A percentile compares a stretch with the other conserved stretches of the same genome.
phyloP scores from a whole-genome alignment of 768 basidiomycete species.

The Thelephora ganbajun region DNA sequence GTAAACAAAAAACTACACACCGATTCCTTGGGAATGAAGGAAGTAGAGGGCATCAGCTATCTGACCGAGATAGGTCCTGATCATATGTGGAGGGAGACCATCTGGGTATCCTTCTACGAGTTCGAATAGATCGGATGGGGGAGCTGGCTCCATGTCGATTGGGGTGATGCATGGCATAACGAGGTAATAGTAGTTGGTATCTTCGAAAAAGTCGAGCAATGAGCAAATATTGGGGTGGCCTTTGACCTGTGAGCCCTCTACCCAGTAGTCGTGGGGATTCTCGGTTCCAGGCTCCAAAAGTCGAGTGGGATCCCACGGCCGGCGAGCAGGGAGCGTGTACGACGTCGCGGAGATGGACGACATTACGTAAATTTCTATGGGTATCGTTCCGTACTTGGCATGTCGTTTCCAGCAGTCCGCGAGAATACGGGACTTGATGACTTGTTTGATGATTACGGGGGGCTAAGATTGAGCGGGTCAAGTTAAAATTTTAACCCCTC shows the following conservation, averaged over 20 bases:
- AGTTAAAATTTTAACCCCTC: conserved; percentile 6
- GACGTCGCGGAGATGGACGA: conserved; percentile 73
- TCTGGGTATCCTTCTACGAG: conserved; percentile 81
- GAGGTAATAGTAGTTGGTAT: conserved; percentile 90
- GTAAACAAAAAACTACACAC: conserved; percentile 27
- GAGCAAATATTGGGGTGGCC: conserved; percentile 96
- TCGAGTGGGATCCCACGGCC: conserved; percentile 77
- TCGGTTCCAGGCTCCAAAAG: conserved; percentile 7
- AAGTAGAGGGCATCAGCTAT: conserved; percentile 85
- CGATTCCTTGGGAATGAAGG: conserved; percentile 84
- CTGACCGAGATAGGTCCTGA: conserved; percentile 83
- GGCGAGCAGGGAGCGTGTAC: conserved; percentile 62
- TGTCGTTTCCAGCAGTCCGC: conserved; percentile 99
- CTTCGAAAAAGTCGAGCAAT: conserved; percentile 93
- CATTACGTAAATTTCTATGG: conserved; percentile 96
- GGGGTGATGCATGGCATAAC: conserved; percentile 66
- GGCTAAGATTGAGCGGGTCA: conserved; percentile 34
- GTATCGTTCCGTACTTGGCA: conserved; percentile 86
- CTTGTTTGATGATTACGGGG: conserved; percentile 89
- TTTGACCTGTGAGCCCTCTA: conserved; percentile 55
- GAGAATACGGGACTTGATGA: conserved; percentile 95
- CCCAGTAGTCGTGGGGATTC: conserved; percentile 34
- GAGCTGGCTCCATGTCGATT: conserved; percentile 33
- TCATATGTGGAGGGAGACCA: conserved; percentile 60
- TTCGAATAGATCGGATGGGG: conserved; percentile 84